A percentile compares a stretch with the other conserved stretches of the same genome.
Evolutionary conservation across 2,329 filamentous ascomycete species (phyloP).

Genomic region (Pseudodiploospora longispora): DNA sequence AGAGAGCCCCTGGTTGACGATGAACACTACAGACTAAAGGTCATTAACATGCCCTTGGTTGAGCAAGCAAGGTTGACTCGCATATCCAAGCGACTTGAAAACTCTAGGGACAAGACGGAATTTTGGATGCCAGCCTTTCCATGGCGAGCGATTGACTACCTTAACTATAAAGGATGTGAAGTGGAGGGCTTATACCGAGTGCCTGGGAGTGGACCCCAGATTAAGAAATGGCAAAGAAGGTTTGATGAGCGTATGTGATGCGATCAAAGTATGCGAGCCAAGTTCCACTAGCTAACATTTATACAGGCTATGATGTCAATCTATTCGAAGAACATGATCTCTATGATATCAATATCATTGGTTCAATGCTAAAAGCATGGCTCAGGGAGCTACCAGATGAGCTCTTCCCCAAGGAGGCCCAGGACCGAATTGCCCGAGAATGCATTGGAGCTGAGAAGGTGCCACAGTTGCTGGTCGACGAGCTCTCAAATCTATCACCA

Average conservation of each 20-base stretch:
- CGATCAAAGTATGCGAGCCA: neutral
- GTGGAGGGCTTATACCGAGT: slow-evolving; percentile 91
- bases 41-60: slow-evolving; percentile 78
- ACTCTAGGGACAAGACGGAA: slow-evolving; percentile 89
- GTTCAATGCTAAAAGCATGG: slow-evolving; percentile 95
- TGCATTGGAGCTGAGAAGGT: slow-evolving; percentile 72
- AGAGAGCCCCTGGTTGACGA: slow-evolving; percentile 61
- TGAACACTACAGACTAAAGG: slow-evolving; percentile 74
- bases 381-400: slow-evolving; percentile 90
- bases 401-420: slow-evolving; percentile 76
- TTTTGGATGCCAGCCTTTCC: slow-evolving; percentile 98
- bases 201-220: slow-evolving; percentile 80
- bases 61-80: slow-evolving; percentile 86
- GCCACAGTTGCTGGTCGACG: slow-evolving; percentile 79
- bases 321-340: slow-evolving; percentile 80
- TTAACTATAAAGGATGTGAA: slow-evolving; percentile 91
- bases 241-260: slow-evolving; percentile 68
- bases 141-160: slow-evolving; percentile 91
- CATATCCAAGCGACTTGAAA: slow-evolving; percentile 81
- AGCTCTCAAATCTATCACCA: slow-evolving; percentile 86
- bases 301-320: slow-evolving; percentile 73
- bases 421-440: slow-evolving; percentile 71
- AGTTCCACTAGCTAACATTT: slow-evolving; percentile 11
- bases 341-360: slow-evolving; percentile 94
- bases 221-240: slow-evolving; percentile 86